Base-by-base conservation (phyloP, 345 rosid genomes). In the Raphanus sativus region DNA sequence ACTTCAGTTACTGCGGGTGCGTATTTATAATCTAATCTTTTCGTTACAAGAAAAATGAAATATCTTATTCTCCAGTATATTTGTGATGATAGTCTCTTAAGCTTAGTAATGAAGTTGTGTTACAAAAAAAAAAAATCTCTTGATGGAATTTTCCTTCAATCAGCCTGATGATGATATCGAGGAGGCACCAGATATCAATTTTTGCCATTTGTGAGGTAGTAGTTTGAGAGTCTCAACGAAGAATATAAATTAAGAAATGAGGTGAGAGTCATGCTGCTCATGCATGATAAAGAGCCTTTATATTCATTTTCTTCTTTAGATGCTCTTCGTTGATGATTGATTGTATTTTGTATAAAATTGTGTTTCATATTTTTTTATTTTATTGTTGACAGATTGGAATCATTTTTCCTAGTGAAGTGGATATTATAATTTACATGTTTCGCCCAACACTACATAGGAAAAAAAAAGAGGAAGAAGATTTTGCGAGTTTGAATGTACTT, bases 111-210 rank as follows among this genome's bases (percentile, higher is more conserved):
- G n/a, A n/a, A n/a, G n/a, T n/a, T n/a, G n/a, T n/a, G n/a, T n/a
- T n/a, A n/a, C n/a, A n/a, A n/a, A n/a, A n/a, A n/a, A n/a, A n/a
- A n/a, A n/a, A n/a, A n/a, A n/a, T n/a, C n/a, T n/a, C n/a, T n/a
- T n/a, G n/a, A n/a, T 34, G 56, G 26, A 1, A 62, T 66, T 73
- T 76, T 66, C 58, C 26, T 77, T 45, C 15, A 12, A 13, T 45
- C 83, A 93, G 97, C 96, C 97, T 81, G 89, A 86, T 0, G 86
- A 77, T 34, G 88, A 89, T 67, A 91, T 89, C 6, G 97, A 93
- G 52, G 90, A 86, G 83, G 94, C 89, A 59, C 96, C 96, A 1
- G 86, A 91, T 69, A 32, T 85, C 11, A 5, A 60, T 69, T 33
- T 83, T 58, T 77, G 59, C 29, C 8, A 29, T 50, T 71, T 70